These are phyloP conservation scores for Sphagnurus paluster DNA, from an alignment of 1,284 basidiomycete genomes.

Conservation along the genomic window DNA sequence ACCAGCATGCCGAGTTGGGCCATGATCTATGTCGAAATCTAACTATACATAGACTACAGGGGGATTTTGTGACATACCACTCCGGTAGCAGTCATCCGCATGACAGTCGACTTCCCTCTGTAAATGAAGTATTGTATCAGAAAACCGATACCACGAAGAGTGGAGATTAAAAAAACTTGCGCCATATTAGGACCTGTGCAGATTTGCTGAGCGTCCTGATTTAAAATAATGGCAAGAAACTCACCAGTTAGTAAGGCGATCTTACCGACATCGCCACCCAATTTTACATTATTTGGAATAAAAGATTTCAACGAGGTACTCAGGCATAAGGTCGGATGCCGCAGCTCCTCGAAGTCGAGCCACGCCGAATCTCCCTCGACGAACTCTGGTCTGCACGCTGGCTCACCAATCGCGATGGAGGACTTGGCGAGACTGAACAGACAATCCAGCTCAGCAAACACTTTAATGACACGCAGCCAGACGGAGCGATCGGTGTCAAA, in stretches of 20 bases:
- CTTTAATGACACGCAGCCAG: conserved; percentile 78
- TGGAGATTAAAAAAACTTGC: conserved; percentile 52
- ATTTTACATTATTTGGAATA: conserved; percentile 91
- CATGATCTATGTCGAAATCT: conserved; percentile 68
- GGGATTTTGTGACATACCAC: conserved; percentile 53
- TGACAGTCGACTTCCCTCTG: conserved; percentile 86
- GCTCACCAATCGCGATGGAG: conserved; percentile 88
- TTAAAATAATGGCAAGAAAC: too few relatives aligned
- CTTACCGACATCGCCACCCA: conserved; percentile 79
- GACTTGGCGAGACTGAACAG: conserved; percentile 91
- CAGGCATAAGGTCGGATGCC: conserved; percentile 83
- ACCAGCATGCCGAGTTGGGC: conserved; percentile 98
- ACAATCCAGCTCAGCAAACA: conserved; percentile 90
- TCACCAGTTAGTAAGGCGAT: conserved; percentile 88
- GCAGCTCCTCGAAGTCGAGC: conserved; percentile 42
- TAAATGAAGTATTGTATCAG: conserved; percentile 11
- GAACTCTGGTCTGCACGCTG: conserved; percentile 88
- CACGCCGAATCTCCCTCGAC: conserved; percentile 79
- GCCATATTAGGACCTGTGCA: conserved; percentile 84
- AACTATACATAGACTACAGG: background rate
- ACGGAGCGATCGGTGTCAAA: conserved; percentile 83
- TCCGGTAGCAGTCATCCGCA: conserved; percentile 96
- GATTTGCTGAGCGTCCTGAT: too few relatives aligned
- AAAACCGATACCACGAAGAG: conserved; percentile 2
- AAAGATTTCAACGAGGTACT: conserved; percentile 69